Base-by-base conservation (phyloP, 139 green algal genomes). In the Pleodorina starrii region DNA sequence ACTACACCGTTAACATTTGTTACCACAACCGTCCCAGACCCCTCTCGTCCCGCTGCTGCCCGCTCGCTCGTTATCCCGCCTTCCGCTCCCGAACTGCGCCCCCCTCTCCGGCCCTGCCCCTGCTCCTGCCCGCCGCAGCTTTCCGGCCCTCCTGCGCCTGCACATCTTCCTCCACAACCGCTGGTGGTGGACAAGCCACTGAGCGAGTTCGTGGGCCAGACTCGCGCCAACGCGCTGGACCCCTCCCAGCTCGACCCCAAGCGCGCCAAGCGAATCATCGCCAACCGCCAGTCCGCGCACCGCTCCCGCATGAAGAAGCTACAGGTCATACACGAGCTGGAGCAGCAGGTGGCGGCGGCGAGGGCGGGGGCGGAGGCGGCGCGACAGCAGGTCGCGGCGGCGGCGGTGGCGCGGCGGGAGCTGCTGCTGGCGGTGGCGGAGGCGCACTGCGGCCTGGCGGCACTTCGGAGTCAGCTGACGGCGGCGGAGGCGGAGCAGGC, bases 221-320 rank as follows among this genome's bases (percentile, higher is more conserved):
- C 92, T 3, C 88, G 92, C 38, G 82, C 85, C 32, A 94, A 94
- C 76, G 92, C 92, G 12, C 77, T 94, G 2, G 92, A 95, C 86
- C 90, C 92, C 0, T 43, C 46, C 0, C 75, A 78, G 40, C 71
- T 95, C 0, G 92, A 95, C 57, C 92, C 92, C 57, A 91, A 93
- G 32, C 59, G 89, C 16, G 92, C 92, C 10, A 86, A 87, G 35
- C 90, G 91, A 27, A 95, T 95, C 84, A 83, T 95, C 42, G 92
- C 92, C 50, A 95, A 95, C 89, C 86, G 92, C 27, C 90, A 95
- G 84, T 91, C 86, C 12, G 92, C 92, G 12, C 92, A 95, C 81
- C 89, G 90, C 48, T 90, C 75, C 1, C 76, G 92, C 21, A 91
- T 93, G 90, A 95, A 95, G 85, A 91, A 91, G 82, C 82, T 95